These are phyloP conservation scores for Irpex sp. DNA, from an alignment of 1,284 basidiomycete genomes.

Conservation along the genomic window DNA sequence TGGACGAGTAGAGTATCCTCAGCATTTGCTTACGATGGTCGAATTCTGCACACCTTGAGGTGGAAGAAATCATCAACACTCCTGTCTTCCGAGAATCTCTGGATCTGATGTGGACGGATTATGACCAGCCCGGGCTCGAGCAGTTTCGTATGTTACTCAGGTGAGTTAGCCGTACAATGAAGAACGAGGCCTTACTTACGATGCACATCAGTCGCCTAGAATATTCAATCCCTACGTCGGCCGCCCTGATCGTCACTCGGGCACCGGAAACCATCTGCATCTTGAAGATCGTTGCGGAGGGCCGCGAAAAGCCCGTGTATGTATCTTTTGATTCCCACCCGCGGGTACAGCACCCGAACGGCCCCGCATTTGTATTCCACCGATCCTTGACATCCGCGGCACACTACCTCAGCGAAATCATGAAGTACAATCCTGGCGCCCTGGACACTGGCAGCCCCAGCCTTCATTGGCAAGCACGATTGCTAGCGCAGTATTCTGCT, in stretches of 20 bases:
- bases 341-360: constrained; percentile 46
- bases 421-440: constrained; percentile 44
- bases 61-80: constrained; percentile 38
- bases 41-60: constrained; percentile 48
- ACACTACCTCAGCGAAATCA: constrained; percentile 41
- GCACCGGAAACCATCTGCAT: constrained; percentile 65
- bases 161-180: constrained; percentile 31
- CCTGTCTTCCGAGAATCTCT: constrained; percentile 38
- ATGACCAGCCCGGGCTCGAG: constrained; percentile 33
- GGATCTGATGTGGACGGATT: constrained; percentile 34
- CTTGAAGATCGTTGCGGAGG: constrained; percentile 38
- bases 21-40: constrained; percentile 38
- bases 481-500: constrained; percentile 54
- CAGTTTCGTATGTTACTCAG: constrained; percentile 41
- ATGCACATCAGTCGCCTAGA: constrained; percentile 18
- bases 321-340: constrained; percentile 65
- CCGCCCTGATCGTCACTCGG: constrained; percentile 57
- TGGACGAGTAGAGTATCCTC: constrained; percentile 19
- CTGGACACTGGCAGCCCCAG: constrained; percentile 38
- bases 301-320: constrained; percentile 27
- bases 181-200: background rate
- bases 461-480: constrained; percentile 60
- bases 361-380: constrained; percentile 53
- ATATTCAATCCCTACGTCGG: constrained; percentile 30
- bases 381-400: constrained; percentile 38